A percentile compares a stretch with the other conserved stretches of the same genome.
Conservation (phyloP, 2,329 filamentous ascomycete genomes). For the Colletotrichum siamense region DNA sequence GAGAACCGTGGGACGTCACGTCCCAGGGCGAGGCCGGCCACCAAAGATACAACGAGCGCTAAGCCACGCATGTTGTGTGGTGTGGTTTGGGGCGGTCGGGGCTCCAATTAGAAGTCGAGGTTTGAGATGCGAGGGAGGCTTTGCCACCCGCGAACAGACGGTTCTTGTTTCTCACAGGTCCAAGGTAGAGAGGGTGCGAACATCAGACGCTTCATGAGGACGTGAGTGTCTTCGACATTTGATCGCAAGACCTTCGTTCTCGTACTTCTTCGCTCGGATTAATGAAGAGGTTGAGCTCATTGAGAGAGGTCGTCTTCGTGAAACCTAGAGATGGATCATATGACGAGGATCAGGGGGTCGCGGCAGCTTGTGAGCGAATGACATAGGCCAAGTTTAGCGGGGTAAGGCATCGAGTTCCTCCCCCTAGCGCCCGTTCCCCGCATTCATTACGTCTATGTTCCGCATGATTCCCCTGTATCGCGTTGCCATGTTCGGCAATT, state of each 20-base stretch:
- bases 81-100: background rate
- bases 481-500: no score
- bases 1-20: background rate
- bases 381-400: constrained; percentile 16
- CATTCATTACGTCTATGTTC: background rate
- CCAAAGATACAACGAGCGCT: background rate
- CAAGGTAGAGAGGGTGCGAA: background rate
- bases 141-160: background rate
- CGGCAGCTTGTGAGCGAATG: background rate
- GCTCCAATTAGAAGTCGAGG: background rate
- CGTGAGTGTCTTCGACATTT: background rate
- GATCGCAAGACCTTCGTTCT: background rate
- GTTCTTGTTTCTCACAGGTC: background rate
- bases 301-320: background rate
- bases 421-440: constrained; percentile 8
- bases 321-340: background rate
- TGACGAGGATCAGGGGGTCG: background rate
- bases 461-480: no score
- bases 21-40: background rate
- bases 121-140: background rate
- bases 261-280: background rate
- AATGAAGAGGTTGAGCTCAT: background rate
- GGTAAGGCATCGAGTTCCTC: background rate
- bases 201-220: background rate
- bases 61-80: constrained; percentile 2